phyloP scores from a whole-genome alignment of 352 stramenopile genomes.

The Aphanomyces stellatus region DNA sequence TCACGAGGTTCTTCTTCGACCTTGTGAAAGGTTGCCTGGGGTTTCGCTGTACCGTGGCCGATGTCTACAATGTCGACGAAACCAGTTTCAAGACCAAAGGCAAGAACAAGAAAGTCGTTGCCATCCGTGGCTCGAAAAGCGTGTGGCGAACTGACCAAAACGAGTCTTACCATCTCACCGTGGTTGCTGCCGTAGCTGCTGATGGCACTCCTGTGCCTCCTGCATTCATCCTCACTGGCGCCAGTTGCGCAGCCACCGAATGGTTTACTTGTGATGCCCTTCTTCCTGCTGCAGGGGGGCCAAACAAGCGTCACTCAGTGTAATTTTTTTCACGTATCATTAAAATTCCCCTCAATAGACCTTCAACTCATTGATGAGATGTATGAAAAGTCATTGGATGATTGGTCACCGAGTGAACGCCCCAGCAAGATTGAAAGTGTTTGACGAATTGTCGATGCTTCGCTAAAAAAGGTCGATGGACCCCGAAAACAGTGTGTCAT shows the following conservation, averaged over 20 bases:
- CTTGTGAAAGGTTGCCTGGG: neutral
- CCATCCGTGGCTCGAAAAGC: neutral
- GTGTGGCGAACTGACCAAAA: neutral
- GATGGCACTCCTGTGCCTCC: neutral
- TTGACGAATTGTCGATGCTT: too few relatives aligned
- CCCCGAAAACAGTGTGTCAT: too few relatives aligned
- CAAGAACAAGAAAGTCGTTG: neutral
- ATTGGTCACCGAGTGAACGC: too few relatives aligned
- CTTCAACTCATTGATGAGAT: too few relatives aligned
- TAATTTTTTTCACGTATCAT: too few relatives aligned
- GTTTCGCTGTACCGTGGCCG: neutral
- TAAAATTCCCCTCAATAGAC: too few relatives aligned
- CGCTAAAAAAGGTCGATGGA: too few relatives aligned
- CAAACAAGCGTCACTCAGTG: too few relatives aligned
- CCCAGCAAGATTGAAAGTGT: too few relatives aligned
- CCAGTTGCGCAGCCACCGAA: neutral
- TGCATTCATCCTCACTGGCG: neutral
- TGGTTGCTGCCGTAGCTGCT: neutral
- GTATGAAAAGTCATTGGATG: too few relatives aligned
- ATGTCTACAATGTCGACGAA: slow-evolving; percentile 3
- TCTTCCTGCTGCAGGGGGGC: too few relatives aligned
- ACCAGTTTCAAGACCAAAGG: slow-evolving; percentile 1
- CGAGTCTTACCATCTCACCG: neutral
- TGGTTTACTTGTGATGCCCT: too few relatives aligned
- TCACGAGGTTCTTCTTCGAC: neutral